phyloP scores from a whole-genome alignment of 208 protist species.

The Leishmania mexicana region DNA sequence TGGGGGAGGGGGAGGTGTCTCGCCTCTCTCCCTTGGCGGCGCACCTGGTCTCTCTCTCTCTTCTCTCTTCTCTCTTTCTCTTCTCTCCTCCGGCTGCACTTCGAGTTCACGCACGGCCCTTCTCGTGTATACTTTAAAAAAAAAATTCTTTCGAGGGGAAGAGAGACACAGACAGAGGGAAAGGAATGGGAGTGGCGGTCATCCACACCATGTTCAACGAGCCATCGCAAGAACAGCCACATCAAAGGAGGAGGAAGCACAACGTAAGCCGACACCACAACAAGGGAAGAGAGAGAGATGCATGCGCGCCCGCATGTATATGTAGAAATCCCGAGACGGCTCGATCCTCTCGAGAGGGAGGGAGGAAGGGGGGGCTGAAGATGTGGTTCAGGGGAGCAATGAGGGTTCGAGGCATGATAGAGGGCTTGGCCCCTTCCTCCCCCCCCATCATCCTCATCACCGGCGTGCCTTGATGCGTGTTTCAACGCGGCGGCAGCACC shows the following conservation, averaged over 20 bases:
- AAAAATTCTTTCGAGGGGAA: not conserved
- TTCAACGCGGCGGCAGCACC: too few species aligned
- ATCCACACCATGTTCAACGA: not conserved
- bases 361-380: not conserved
- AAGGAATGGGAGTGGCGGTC: not conserved
- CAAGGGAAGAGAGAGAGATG: not conserved
- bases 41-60: not conserved
- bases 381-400: not conserved
- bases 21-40: not conserved
- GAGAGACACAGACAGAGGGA: not conserved
- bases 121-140: too few species aligned
- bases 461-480: too few species aligned
- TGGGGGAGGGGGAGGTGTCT: too few species aligned
- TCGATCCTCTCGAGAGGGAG: not conserved
- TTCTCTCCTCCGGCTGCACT: not conserved
- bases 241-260: conserved; percentile 7
- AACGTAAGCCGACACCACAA: conserved; percentile 5
- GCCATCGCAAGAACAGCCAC: not conserved
- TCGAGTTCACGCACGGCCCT: too few species aligned
- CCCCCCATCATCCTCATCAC: not conserved
- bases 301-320: not conserved
- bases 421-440: not conserved
- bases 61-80: not conserved
- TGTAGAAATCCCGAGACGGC: not conserved
- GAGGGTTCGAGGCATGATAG: not conserved